Evolutionary conservation across 2,329 filamentous ascomycete species (phyloP), one percentile per base, ranked within the genome.

Genomic region (Dendryphion nanum): DNA sequence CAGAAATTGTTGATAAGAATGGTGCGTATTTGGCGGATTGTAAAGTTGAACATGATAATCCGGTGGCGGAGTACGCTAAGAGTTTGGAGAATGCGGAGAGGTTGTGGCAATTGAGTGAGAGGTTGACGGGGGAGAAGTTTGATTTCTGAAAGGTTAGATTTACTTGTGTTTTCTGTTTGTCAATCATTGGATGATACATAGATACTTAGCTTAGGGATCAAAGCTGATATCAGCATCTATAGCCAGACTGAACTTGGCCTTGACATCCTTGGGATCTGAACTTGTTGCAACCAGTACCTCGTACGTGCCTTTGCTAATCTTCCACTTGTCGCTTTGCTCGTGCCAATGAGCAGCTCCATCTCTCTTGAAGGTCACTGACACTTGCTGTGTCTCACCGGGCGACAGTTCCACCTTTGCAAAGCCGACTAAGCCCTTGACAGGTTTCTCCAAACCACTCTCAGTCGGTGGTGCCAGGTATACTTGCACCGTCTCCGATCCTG

Each of bases 271-370:
- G 12, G 41, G 36, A 14, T 29, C 28, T 18, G 40, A 42, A 28
- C 49, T 52, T 19, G 42, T 46, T 16, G 44, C 75, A 2, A 86
- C 76, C 37, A 81, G 63, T 13, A 87, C 72, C 40, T 76, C 75
- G 57, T 87, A 88, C 33, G 70, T 69, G 19, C 83, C 85, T 56
- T 74, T 74, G 66, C 86, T 83, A 2, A 76, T 76, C 15, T 78
- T 75, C 83, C 83, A 89, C 52, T 79, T 70, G 38, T 76, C 71
- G 10, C 78, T 69, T 45, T 77, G 74, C 67, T 89, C 85, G 49
- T 87, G 82, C 73, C 81, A 89, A 66, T 82, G 89, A 37, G 79
- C 76, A 0, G 79, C 81, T 38, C 85, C 81, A 65, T 85, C 86
- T 53, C 77, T 77, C 43, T 77, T 57, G 33, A 82, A 64, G 4